phyloP scores from a whole-genome alignment of 2,329 filamentous ascomycete genomes.

The Diaporthe citri region DNA sequence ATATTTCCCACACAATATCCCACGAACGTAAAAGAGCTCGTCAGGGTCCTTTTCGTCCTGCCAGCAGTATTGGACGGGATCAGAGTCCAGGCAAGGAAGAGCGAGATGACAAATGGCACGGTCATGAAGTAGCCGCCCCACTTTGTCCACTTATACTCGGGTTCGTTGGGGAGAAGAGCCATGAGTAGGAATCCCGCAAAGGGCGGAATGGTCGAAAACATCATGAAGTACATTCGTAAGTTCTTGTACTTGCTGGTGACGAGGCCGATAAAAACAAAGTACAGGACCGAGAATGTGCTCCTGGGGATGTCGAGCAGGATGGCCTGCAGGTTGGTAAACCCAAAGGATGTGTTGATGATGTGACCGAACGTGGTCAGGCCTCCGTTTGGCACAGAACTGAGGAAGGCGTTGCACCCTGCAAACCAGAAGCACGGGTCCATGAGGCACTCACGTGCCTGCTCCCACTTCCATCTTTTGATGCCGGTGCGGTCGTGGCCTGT shows the following conservation, averaged over 20 bases:
- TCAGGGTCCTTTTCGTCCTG: constrained; percentile 60
- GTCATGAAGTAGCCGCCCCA: constrained; percentile 55
- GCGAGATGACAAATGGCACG: constrained; percentile 49
- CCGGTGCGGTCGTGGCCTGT: constrained; percentile 54
- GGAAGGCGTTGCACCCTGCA: constrained; percentile 52
- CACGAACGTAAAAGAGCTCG: constrained; percentile 59
- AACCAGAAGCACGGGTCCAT: constrained; percentile 54
- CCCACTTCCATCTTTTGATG: constrained; percentile 54
- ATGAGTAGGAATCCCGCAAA: constrained; percentile 53
- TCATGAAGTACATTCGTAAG: constrained; percentile 54
- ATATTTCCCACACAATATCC: constrained; percentile 63
- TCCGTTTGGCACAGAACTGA: constrained; percentile 53
- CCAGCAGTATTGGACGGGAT: constrained; percentile 60
- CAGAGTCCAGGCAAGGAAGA: constrained; percentile 53
- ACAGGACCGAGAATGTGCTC: constrained; percentile 50
- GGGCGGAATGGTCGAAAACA: constrained; percentile 50
- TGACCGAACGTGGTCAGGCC: constrained; percentile 41
- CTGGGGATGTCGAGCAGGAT: constrained; percentile 53
- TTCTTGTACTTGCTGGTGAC: constrained; percentile 50
- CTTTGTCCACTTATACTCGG: constrained; percentile 52
- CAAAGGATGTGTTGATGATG: constrained; percentile 52
- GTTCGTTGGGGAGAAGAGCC: constrained; percentile 51
- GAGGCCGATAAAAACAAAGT: constrained; percentile 52
- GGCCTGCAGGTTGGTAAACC: constrained; percentile 53
- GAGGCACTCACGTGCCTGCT: constrained; percentile 52